Base-by-base conservation (phyloP, 1,284 basidiomycete species). In the Malassezia pachydermatis region DNA sequence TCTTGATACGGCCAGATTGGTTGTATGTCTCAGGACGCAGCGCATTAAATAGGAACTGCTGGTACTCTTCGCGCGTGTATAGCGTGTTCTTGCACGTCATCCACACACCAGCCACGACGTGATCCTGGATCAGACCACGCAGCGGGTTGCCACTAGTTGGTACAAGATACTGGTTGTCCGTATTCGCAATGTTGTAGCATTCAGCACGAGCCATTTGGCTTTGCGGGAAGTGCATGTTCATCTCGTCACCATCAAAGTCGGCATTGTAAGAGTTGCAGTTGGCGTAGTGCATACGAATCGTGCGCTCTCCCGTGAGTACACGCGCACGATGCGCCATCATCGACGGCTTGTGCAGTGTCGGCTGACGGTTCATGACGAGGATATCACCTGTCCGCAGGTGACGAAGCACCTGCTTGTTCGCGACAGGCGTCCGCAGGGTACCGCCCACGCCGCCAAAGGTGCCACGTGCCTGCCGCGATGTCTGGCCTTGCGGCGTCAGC, bases 201-300 rank as follows among this genome's bases (percentile, higher is more conserved):
- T 79, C 83, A 8, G 92, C 86, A 51, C 92, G 83, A 37, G 94
- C 90, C 34, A 92, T 79, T 61, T 89, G 83, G 62, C 87, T 88
- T 74, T 94, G 92, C 62, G 92, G 89, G 69, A 98, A 98, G 76
- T 98, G 92, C 57, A 98, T 90, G 76, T 98, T 98, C 92, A 98
- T 98, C 74, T 98, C 87, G 76, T 99, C 94, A 64, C 94, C 94
- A 71, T 99, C 94, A 72, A 99, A 99, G 75, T 99, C 94, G 72
- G 94, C 94, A 67, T 98, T 98, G 75, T 98, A 98, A 5, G 92
- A 96, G 74, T 96, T 96, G 76, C 94, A 98, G 71, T 98, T 98
- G 40, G 94, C 94, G 70, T 99, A 98, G 76, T 99, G 94, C 92
- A 99, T 95, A 25, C 94, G 82, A 73, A 99, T 98, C 1, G 94